Percentiles rank a stretch among this genome's conserved stretches.
Evolutionary conservation across 257 asterid species (phyloP).

Genomic region (Ehretia macrophylla): DNA sequence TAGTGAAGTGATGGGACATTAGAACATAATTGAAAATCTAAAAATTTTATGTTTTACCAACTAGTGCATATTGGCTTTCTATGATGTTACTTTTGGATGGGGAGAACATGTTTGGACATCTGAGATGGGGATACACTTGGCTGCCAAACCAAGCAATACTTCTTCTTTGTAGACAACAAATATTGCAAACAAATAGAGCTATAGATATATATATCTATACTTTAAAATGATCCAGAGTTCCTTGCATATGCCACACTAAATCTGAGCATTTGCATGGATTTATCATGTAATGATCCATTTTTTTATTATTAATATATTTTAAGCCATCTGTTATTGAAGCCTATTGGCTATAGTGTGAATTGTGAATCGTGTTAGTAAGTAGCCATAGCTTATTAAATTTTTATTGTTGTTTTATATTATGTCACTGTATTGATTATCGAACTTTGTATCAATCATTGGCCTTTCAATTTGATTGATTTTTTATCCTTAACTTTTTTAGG

Average conservation of each 20-base stretch:
- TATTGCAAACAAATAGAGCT: slow-evolving; percentile 8
- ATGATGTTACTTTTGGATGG: slow-evolving; percentile 15
- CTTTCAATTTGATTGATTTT: too few relatives aligned
- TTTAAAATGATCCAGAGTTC: slow-evolving; percentile 21
- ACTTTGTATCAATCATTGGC: too few relatives aligned
- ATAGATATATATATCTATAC: slow-evolving; percentile 12
- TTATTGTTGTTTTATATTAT: too few relatives aligned
- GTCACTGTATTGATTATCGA: too few relatives aligned
- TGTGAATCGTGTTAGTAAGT: too few relatives aligned
- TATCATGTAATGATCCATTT: too few relatives aligned
- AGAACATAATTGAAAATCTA: slow-evolving; percentile 13
- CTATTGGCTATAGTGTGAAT: too few relatives aligned
- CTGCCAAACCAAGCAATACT: slow-evolving; percentile 21
- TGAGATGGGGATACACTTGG: slow-evolving; percentile 14
- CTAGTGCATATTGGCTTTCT: slow-evolving; percentile 12
- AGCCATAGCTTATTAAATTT: too few relatives aligned
- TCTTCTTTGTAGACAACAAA: slow-evolving; percentile 15
- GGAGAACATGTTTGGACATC: slow-evolving; percentile 19
- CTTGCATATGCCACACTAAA: slow-evolving; percentile 22
- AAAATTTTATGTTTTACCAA: slow-evolving; percentile 8
- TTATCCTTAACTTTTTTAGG: too few relatives aligned
- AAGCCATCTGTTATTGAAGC: too few relatives aligned
- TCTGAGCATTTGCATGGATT: slow-evolving; percentile 10
- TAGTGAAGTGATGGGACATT: slow-evolving; percentile 2
- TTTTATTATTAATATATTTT: too few relatives aligned